Evolutionary conservation across 257 asterid species (phyloP), one percentile per base, ranked within the genome.

Genomic region (Mitragyna speciosa): DNA sequence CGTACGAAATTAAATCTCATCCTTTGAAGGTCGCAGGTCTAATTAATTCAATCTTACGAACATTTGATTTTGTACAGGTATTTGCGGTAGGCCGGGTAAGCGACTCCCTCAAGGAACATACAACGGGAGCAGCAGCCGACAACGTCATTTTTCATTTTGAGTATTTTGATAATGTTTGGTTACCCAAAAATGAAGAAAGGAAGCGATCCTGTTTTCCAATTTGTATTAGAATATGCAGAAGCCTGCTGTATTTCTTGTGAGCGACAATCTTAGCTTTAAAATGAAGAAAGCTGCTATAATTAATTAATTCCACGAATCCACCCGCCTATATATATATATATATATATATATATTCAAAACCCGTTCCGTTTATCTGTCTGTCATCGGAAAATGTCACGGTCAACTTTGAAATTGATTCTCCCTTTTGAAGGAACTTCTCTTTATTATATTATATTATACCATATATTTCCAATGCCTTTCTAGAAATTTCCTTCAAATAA

Each of bases 171-270:
- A 20, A 54, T 58, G 67, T 26, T 63, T 15, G 79, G 79, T 82
- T 82, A 77, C 86, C 86, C 70, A 73, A n/a, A 17, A 51, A 54
- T 80, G 86, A 85, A 85, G 86, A 73, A 85, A 82, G 76, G 86
- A 73, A 66, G 59, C 84, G 69, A 74, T 64, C 76, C n/a, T n/a
- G n/a, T n/a, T n/a, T n/a, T n/a, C n/a, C n/a, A n/a, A n/a, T n/a
- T n/a, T n/a, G n/a, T n/a, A n/a, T n/a, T n/a, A n/a, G n/a, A n/a
- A n/a, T n/a, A n/a, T n/a, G n/a, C n/a, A n/a, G n/a, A n/a, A n/a
- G 36, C 16, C 7, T 26, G 19, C 26, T 26, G 30, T 59, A 26
- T 24, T 45, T 58, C 52, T 45, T 71, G n/a, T 71, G 82, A 61
- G 67, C 6, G 76, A 75, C 70, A 41, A 33, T 31, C 24, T 36